These are phyloP conservation scores for Colletotrichum theobromicola DNA, from an alignment of 2,329 filamentous ascomycete genomes.

Conservation along the genomic window DNA sequence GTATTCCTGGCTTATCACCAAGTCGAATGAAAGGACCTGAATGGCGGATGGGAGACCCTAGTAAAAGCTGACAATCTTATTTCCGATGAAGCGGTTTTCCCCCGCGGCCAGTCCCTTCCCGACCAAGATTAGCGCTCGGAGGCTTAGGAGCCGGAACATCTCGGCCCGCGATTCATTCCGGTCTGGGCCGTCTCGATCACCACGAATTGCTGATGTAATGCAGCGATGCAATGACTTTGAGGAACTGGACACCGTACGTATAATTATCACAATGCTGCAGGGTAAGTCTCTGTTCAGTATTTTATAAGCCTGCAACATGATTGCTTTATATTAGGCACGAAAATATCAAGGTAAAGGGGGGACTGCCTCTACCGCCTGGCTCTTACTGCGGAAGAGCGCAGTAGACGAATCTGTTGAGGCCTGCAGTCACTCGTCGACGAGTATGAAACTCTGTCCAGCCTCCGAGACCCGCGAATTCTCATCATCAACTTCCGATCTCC, in stretches of 20 bases:
- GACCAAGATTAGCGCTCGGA: neutral
- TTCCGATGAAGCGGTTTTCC: constrained; percentile 2
- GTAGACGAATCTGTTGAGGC: neutral
- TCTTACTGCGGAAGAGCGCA: neutral
- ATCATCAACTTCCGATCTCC: neutral
- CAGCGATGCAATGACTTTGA: too few relatives aligned
- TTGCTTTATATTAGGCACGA: neutral
- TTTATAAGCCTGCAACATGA: neutral
- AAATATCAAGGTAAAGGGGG: neutral
- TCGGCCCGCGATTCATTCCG: neutral
- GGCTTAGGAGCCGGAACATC: neutral
- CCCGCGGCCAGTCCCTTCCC: neutral
- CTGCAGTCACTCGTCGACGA: neutral
- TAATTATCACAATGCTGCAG: neutral
- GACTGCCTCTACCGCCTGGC: neutral
- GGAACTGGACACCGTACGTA: neutral
- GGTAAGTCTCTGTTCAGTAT: neutral
- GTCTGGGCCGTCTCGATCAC: too few relatives aligned
- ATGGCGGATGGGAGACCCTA: neutral
- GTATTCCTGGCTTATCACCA: constrained; percentile 4
- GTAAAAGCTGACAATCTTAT: neutral
- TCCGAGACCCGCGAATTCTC: neutral
- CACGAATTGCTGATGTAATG: neutral
- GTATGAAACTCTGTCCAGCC: neutral
- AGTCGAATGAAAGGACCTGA: neutral